Evolutionary conservation across 2,329 filamentous ascomycete species (phyloP), one percentile per base, ranked within the genome.

Genomic region (Coccinonectria pachysandricola): DNA sequence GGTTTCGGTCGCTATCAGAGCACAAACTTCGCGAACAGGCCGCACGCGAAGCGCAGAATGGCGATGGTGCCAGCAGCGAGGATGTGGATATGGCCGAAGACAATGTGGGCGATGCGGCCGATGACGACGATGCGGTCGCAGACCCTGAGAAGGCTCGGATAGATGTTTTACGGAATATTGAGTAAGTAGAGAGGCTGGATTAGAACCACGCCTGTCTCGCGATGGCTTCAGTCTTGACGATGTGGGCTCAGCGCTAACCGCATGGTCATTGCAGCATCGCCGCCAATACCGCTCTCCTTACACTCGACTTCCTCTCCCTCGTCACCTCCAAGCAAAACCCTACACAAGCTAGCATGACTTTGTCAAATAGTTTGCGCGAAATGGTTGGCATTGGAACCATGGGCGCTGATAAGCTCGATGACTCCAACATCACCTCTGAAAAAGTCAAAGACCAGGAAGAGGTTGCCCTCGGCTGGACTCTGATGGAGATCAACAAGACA

Each of bases 281-380:
- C 15, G 44, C 48, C 30, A 71, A 79, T 39, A 69, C 73, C 28
- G 68, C 77, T 20, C 64, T 80, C 48, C 66, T 82, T 33, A 75
- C 78, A 6, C 72, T 92, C 43, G 84, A 94, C 51, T 83, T 87
- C 43, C 60, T 93, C 30, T 93, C 86, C 15, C 68, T 93, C 6
- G 65, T 93, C 1, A 64, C 91, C 10, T 84, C 83, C n/a, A 87
- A 86, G 50, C 73, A 91, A 47, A 65, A 65, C n/a, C 80, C 83
- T 1, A 71, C 69, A 7, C 72, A 78, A 37, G 82, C 79, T 5
- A 65, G 75, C 40, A 54, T 64, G 23, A 83, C 83, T 4, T 68
- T 94, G 35, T 85, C 81, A 1, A 67, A 72, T 9, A 65, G 63
- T 12, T 61, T 93, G 12, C 81, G 81, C 45, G 68, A 82, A 7